These are phyloP conservation scores for Botrytis byssoidea DNA, from an alignment of 2,329 filamentous ascomycete genomes.

Conservation along the genomic window DNA sequence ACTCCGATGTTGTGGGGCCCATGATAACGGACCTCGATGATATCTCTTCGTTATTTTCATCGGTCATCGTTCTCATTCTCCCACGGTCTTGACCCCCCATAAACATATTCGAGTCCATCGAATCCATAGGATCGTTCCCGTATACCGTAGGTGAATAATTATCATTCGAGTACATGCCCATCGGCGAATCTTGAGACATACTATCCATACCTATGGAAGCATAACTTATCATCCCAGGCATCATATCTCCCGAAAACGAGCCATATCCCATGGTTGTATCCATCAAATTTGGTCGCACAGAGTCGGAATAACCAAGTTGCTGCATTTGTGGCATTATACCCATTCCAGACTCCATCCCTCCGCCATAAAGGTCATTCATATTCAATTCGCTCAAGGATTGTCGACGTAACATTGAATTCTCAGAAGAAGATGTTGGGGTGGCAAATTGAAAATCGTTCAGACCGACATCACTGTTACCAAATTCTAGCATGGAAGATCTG, in stretches of 20 bases:
- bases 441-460: conserved; percentile 37
- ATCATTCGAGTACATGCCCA: conserved; percentile 11
- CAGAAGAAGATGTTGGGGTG: conserved; percentile 22
- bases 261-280: conserved; percentile 30
- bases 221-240: conserved; percentile 37
- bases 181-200: conserved; percentile 28
- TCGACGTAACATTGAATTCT: conserved; percentile 28
- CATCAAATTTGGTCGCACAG: conserved; percentile 31
- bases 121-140: conserved; percentile 28
- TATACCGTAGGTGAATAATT: conserved; percentile 24
- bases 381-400: conserved; percentile 33
- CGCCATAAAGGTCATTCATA: conserved; percentile 28
- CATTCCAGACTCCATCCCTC: conserved; percentile 34
- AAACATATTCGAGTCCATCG: conserved; percentile 33
- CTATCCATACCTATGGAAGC: conserved; percentile 33
- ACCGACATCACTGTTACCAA: conserved; percentile 39
- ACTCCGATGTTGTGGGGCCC: neutral
- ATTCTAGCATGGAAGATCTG: conserved; percentile 63
- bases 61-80: conserved; percentile 21
- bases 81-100: conserved; percentile 25
- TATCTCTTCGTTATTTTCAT: conserved; percentile 28
- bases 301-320: conserved; percentile 25
- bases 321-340: conserved; percentile 32
- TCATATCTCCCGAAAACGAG: conserved; percentile 33
- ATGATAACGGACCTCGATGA: conserved; percentile 23